phyloP scores from a whole-genome alignment of 192 early-diverging fungal species.

The Lobosporangium transversale region DNA sequence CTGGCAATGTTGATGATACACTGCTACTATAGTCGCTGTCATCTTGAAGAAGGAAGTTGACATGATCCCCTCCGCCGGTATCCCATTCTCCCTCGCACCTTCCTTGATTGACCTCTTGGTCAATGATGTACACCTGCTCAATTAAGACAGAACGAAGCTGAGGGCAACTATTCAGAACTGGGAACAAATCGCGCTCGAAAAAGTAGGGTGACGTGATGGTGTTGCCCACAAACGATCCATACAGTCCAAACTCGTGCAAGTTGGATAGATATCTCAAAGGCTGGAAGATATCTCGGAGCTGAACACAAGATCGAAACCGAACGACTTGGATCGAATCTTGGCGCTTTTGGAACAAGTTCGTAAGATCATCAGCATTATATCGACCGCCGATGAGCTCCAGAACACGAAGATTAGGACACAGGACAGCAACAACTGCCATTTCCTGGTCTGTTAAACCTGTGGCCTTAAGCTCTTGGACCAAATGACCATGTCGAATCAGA shows the following conservation, averaged over 20 bases:
- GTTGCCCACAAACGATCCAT: slow-evolving; percentile 52
- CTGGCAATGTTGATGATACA: background rate
- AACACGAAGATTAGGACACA: slow-evolving; percentile 37
- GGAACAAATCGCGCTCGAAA: slow-evolving; percentile 40
- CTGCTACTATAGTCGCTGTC: background rate
- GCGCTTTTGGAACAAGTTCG: slow-evolving; percentile 29
- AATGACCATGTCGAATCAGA: slow-evolving; percentile 26
- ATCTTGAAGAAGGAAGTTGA: background rate
- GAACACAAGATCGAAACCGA: slow-evolving; percentile 33
- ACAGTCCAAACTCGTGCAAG: slow-evolving; percentile 40
- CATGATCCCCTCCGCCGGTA: slow-evolving; percentile 2
- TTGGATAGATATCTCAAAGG: slow-evolving; percentile 24
- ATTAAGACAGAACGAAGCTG: slow-evolving; percentile 20
- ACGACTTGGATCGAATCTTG: slow-evolving; percentile 31
- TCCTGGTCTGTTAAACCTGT: slow-evolving; percentile 52
- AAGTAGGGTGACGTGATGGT: slow-evolving; percentile 50
- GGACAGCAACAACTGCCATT: slow-evolving; percentile 16
- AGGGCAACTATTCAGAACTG: slow-evolving; percentile 28
- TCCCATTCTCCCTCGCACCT: background rate
- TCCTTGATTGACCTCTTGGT: slow-evolving; percentile 29
- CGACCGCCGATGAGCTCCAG: slow-evolving; percentile 47
- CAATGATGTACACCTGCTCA: slow-evolving; percentile 40
- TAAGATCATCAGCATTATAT: slow-evolving; percentile 28
- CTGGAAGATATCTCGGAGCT: slow-evolving; percentile 39
- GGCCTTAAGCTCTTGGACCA: slow-evolving; percentile 37